These are phyloP conservation scores for Botrytis paeoniae DNA, from an alignment of 2,329 filamentous ascomycete genomes.

Conservation along the genomic window DNA sequence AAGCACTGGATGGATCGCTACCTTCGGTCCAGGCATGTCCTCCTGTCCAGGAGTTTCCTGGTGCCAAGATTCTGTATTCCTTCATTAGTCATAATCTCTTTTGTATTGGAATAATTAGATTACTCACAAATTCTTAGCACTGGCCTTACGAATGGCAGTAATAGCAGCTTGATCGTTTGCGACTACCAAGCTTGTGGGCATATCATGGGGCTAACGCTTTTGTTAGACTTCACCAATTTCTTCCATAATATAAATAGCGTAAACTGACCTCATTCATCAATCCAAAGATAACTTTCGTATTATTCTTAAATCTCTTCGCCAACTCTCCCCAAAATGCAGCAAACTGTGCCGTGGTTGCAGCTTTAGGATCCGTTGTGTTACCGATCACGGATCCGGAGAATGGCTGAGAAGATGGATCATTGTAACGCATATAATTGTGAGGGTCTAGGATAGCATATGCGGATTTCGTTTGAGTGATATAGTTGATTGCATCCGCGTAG, in stretches of 20 bases:
- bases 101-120: not conserved
- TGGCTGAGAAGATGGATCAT: conserved; percentile 49
- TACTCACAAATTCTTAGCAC: conserved; percentile 44
- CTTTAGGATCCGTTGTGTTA: conserved; percentile 43
- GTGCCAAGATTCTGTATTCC: conserved; percentile 42
- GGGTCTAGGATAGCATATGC: conserved; percentile 49
- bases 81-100: not conserved
- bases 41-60: conserved; percentile 50
- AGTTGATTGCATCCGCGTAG: conserved; percentile 48
- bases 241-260: not conserved
- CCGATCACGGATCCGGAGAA: conserved; percentile 49
- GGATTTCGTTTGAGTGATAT: conserved; percentile 48
- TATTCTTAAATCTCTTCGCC: conserved; percentile 44
- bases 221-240: not conserved
- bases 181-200: conserved; percentile 46
- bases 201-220: conserved; percentile 45
- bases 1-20: conserved; percentile 41
- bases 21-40: conserved; percentile 47
- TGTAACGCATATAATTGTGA: conserved; percentile 55
- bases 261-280: conserved; percentile 43
- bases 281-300: conserved; percentile 49
- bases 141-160: conserved; percentile 44
- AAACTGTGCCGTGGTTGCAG: conserved; percentile 48
- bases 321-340: conserved; percentile 50
- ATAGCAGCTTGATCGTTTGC: conserved; percentile 49